Evolutionary conservation across 2,329 filamentous ascomycete species (phyloP), one percentile per base, ranked within the genome.

Genomic region (Bipolaris bicolor): DNA sequence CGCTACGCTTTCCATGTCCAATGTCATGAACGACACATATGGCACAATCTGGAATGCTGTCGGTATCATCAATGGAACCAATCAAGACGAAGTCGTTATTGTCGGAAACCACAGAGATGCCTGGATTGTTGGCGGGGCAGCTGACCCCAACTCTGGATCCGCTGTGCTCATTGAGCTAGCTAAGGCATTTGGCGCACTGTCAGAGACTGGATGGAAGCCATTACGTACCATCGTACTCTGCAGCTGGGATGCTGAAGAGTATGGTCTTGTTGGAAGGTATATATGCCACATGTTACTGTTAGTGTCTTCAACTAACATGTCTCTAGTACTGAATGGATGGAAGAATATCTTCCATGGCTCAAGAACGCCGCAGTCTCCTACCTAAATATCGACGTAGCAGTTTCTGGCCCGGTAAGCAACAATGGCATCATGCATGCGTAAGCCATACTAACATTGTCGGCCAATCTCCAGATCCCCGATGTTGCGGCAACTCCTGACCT

Each of bases 11-110:
- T 71, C 69, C n/a, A 41, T 77, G 53, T 70, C 61, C 69, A 97
- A 94, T 68, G 81, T 92, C 68, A 91, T 96, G 77, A 86, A 92
- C 44, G 95, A 96, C 70, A 86, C 87, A 13, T 94, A 85, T 1
- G 95, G 90, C 0, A 90, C 90, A 3, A 80, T 94, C 50, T 97
- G 92, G 92, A 86, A 92, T 74, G 83, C 84, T 29, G 84, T 85
- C 50, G 85, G 86, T n/a, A 80, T 92, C 22, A 87, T 92, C 72
- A 88, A 88, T 60, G 87, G 85, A 62, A 85, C 80, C 33, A 86
- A 90, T 52, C 58, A 78, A 53, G 79, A 83, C 61, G 86, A 89
- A 65, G 80, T 82, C 5, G 71, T 84, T 15, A 71, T 84, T 26
- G 75, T 84, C 22, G 82, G 82, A 3, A 84, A 84, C 36, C 82